Evolutionary conservation across 108 stramenopile genomes (phyloP), one percentile per base, ranked within the genome.

Genomic region (Cyclotella choctawhatcheeana): DNA sequence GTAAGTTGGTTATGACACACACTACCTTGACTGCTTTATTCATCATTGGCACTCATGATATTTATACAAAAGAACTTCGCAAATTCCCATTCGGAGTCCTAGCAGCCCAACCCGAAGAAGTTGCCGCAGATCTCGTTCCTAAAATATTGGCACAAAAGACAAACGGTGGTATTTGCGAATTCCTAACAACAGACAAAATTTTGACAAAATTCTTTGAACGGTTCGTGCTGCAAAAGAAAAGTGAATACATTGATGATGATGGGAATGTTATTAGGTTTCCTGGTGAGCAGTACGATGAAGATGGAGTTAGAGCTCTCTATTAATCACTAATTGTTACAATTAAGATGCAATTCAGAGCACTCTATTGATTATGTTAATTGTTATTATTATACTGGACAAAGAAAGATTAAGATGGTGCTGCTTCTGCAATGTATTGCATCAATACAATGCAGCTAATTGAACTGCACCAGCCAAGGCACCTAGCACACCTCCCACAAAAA

Each of bases 61-160:
- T n/a, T n/a, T n/a, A n/a, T n/a, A n/a, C n/a, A 22, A 54, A 24
- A 78, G 95, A 96, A 81, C 77, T 96, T 40, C 88, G 95, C 31
- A 96, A 96, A 59, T 96, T 96, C 58, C 95, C 95, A 37, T 96
- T 96, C 73, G 92, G 93, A 27, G 93, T 96, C 22, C 79, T 96
- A 43, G 95, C 95, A 0, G 95, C 95, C 29, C 94, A 93, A 60
- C 94, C 94, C 2, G 92, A 96, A 71, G 92, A 93, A 71, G 95
- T 96, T 51, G 95, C 95, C 7, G 87, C 85, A 27, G 95, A 93
- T 69, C 81, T 96, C 58, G 93, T 96, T 33, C 95, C 95, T 25
- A 96, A 96, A 71, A 96, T 96, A 51, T 75, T 96, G 58, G 77
- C 84, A 8, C 60, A 64, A 40, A 84, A 82, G 72, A 48, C 78